A percentile compares a stretch with the other conserved stretches of the same genome.
Evolutionary conservation across 352 stramenopile genomes (phyloP).

Genomic region (Pseudoperonospora humuli): DNA sequence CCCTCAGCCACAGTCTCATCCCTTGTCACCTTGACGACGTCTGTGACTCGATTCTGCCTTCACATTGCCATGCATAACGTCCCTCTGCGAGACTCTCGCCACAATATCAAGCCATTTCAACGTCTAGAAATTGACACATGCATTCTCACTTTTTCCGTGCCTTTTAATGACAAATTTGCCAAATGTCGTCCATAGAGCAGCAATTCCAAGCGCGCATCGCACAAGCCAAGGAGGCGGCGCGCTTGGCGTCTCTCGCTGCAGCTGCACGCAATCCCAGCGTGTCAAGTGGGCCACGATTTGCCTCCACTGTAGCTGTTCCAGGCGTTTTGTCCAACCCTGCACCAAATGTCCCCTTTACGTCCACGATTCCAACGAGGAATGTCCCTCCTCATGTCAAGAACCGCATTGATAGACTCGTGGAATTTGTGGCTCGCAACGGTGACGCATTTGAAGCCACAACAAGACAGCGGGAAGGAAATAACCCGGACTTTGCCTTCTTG

Average conservation of each 20-base stretch:
- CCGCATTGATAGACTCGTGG: conserved; percentile 48
- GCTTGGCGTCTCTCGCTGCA: conserved; percentile 41
- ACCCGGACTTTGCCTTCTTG: conserved; percentile 54
- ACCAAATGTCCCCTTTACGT: neutral
- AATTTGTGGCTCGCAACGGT: conserved; percentile 54
- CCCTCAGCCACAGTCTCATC: no score
- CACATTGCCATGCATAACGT: no score
- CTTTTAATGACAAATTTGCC: no score
- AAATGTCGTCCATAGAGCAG: conserved; percentile 23
- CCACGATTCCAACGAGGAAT: conserved; percentile 1
- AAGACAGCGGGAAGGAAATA: conserved; percentile 34
- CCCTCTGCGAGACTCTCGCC: no score
- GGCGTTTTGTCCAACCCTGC: conserved; percentile 7
- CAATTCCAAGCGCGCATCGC: conserved; percentile 52
- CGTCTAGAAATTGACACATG: no score
- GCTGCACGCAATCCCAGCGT: conserved; percentile 10
- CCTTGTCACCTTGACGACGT: no score
- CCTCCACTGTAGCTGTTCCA: conserved; percentile 2
- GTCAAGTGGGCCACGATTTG: conserved; percentile 1
- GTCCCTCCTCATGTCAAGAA: conserved; percentile 35
- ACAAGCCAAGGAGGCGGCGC: conserved; percentile 43
- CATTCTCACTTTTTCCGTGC: no score
- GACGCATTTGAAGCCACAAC: conserved; percentile 44
- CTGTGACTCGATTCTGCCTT: no score
- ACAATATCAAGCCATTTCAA: no score